Base-by-base conservation (phyloP, 2,329 filamentous ascomycete species). In the Nemania diffusa region DNA sequence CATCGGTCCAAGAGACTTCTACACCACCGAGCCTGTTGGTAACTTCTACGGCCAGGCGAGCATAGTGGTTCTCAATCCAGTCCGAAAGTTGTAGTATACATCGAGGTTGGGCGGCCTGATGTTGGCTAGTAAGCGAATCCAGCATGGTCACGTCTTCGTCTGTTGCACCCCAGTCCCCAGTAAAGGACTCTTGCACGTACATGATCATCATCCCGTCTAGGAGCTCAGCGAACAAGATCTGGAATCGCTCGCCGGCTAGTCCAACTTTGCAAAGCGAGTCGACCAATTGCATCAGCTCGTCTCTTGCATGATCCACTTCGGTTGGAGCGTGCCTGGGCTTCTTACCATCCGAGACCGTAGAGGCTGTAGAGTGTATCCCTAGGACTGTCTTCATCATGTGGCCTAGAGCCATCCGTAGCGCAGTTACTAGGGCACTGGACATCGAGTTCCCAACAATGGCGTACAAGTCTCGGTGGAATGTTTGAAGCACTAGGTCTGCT, bases 31-130 rank as follows among this genome's bases (percentile, higher is more conserved):
- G 78, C 20, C 80, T 80, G 64, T 80, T 81, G 65, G 91, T 82
- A 8, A 91, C 86, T 73, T 91, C 84, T 53, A 89, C 84, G 15
- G 88, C 87, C 40, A 92, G 81, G 8, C 88, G 88, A 5, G 86
- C 84, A 73, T 92, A 92, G 52, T 85, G 83, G 64, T 91, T 85
- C 73, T 90, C 87, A 48, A 94, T 79, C 92, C 92, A 95, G 68
- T 86, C 79, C 58, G 84, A 84, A 37, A 94, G 82, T 46, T 87
- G 84, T 7, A 81, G 78, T 40, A 91, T 85, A 66, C 90, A 89
- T 29, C 84, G 83, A 22, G 85, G 84, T 56, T 84, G 81, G 0
- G 80, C 78, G 26, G 78, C 79, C 34, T 66, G 69, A 76, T 73
- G 67, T 53, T 75, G 74, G 26, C 73, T 71, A 40, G 57, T 63